Evolutionary conservation across 495 filamentous ascomycete genomes (phyloP).

Genomic region (Tuber melanosporum): DNA sequence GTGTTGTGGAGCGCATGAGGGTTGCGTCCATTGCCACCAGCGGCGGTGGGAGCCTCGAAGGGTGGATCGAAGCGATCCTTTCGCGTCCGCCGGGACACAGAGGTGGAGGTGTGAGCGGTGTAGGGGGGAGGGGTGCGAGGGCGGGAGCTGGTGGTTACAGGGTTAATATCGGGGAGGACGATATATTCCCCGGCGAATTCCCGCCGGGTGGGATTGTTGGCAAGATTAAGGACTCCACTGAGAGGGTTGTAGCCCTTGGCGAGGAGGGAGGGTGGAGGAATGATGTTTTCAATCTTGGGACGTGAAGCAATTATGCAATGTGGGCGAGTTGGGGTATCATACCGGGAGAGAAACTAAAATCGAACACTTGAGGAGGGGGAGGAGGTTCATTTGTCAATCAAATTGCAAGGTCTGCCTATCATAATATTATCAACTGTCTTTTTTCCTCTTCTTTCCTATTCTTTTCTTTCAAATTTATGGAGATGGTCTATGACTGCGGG

Average conservation of each 20-base stretch:
- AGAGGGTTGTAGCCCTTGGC: conserved; percentile 28
- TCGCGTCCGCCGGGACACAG: conserved; percentile 23
- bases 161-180: conserved; percentile 28
- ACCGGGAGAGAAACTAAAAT: neutral
- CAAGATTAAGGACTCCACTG: conserved; percentile 26
- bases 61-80: conserved; percentile 36
- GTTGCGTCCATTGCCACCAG: conserved; percentile 38
- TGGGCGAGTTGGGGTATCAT: too few species aligned
- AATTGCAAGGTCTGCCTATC: too few species aligned
- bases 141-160: conserved; percentile 17
- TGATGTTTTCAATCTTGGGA: conserved; percentile 35
- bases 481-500: neutral
- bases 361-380: neutral
- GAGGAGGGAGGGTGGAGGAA: conserved; percentile 35
- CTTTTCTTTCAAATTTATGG: neutral
- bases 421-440: neutral
- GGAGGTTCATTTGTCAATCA: neutral
- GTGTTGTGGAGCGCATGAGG: conserved; percentile 33
- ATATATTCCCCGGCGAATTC: conserved; percentile 37
- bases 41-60: conserved; percentile 36
- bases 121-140: conserved; percentile 11
- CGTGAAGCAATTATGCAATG: conserved; percentile 6
- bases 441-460: neutral
- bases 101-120: neutral
- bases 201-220: conserved; percentile 25